phyloP scores from a whole-genome alignment of 768 basidiomycete genomes.

The Xerocomellus dryophilus region DNA sequence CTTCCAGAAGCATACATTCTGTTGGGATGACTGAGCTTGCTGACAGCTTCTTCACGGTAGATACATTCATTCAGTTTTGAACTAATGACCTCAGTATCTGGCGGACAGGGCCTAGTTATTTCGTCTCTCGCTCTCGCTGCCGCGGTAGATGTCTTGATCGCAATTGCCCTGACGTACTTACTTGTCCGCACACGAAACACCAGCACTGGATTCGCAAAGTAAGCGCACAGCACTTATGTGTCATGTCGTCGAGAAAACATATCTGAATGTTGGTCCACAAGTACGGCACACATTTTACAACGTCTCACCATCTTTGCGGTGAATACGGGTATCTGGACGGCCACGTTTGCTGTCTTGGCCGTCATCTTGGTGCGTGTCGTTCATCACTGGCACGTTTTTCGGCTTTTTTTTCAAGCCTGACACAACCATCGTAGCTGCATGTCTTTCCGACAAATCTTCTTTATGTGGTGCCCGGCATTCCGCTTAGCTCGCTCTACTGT shows the following conservation, averaged over 20 bases:
- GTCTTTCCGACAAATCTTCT: background rate
- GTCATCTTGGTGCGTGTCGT: constrained; percentile 5
- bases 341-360: constrained; percentile 34
- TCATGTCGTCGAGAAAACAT: too few species aligned
- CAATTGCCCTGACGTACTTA: constrained; percentile 9
- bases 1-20: background rate
- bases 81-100: background rate
- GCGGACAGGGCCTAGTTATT: background rate
- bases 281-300: constrained; percentile 4
- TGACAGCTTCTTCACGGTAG: background rate
- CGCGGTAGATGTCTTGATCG: constrained; percentile 4
- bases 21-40: background rate
- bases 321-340: constrained; percentile 43
- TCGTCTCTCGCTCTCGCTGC: background rate
- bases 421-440: background rate
- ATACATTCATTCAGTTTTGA: background rate
- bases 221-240: background rate
- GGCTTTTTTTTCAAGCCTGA: background rate
- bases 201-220: background rate
- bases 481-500: constrained; percentile 11
- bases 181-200: background rate
- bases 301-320: constrained; percentile 12
- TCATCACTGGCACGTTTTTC: background rate
- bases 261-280: background rate
- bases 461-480: background rate